These are phyloP conservation scores for Butyriboletus loyo DNA, from an alignment of 768 basidiomycete species.

Conservation along the genomic window DNA sequence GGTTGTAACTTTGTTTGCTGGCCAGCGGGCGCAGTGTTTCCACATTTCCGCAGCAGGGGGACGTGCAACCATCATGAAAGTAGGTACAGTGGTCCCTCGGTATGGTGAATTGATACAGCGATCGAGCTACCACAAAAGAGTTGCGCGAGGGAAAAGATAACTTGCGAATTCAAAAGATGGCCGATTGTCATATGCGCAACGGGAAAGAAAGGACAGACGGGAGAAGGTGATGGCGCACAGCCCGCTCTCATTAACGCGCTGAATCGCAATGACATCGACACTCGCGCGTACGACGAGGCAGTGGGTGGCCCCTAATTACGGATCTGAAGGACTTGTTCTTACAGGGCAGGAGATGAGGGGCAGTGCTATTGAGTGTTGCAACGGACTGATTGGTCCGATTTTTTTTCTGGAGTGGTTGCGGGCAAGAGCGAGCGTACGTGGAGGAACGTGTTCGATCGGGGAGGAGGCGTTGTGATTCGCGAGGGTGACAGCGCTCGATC, in stretches of 20 bases:
- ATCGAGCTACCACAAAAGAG: too few relatives aligned
- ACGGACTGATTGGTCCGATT: neutral
- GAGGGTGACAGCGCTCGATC: conserved; percentile 12
- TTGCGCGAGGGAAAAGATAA: neutral
- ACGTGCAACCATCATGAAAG: neutral
- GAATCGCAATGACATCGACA: neutral
- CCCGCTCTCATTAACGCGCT: conserved; percentile 13
- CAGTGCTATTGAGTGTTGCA: conserved; percentile 2
- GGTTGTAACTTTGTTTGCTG: neutral
- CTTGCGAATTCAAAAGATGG: neutral
- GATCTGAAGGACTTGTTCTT: neutral
- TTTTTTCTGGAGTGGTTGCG: neutral
- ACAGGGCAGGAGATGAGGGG: neutral
- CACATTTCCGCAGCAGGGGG: neutral
- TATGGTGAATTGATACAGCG: neutral
- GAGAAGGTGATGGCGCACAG: conserved; percentile 10
- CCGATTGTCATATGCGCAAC: conserved; percentile 1
- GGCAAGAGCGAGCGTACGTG: neutral
- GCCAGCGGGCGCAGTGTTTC: neutral
- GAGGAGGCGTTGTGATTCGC: neutral
- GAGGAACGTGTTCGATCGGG: neutral
- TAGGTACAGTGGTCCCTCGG: neutral
- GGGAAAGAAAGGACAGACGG: neutral
- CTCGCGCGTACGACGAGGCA: conserved; percentile 5
- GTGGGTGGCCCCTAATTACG: conserved; percentile 2